Evolutionary conservation across 257 asterid genomes (phyloP).

Genomic region (Nicotiana tabacum): DNA sequence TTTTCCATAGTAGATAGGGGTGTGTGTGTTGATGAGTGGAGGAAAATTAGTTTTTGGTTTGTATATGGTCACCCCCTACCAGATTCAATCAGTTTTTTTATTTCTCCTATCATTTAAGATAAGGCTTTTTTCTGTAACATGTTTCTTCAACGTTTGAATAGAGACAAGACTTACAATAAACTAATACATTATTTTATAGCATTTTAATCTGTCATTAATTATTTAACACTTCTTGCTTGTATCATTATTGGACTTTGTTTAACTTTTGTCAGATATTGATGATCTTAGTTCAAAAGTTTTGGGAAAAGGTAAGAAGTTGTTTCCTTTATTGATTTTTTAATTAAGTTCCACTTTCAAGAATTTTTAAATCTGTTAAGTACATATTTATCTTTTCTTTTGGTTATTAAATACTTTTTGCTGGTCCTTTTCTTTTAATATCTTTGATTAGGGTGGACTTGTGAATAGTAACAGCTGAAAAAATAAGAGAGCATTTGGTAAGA

Average conservation of each 20-base stretch:
- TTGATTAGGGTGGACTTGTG: not conserved
- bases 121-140: not conserved
- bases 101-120: slow-evolving; percentile 2
- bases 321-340: not conserved
- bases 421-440: not conserved
- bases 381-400: not conserved
- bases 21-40: slow-evolving; percentile 58
- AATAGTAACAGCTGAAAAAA: not conserved
- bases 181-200: not conserved
- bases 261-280: slow-evolving; percentile 15
- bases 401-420: not conserved
- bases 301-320: slow-evolving; percentile 5
- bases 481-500: not conserved
- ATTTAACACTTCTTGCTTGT: slow-evolving; percentile 11
- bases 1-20: slow-evolving; percentile 80
- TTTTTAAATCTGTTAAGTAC: not conserved
- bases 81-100: not conserved
- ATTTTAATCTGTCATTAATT: not conserved
- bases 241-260: slow-evolving; percentile 12
- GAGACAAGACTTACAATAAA: not conserved
- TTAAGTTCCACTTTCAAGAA: not conserved
- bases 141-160: not conserved
- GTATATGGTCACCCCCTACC: slow-evolving; percentile 26
- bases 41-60: slow-evolving; percentile 53
- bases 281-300: not conserved